Evolutionary conservation across 306 rosid genomes (phyloP).

Genomic region (Quillaja saponaria): DNA sequence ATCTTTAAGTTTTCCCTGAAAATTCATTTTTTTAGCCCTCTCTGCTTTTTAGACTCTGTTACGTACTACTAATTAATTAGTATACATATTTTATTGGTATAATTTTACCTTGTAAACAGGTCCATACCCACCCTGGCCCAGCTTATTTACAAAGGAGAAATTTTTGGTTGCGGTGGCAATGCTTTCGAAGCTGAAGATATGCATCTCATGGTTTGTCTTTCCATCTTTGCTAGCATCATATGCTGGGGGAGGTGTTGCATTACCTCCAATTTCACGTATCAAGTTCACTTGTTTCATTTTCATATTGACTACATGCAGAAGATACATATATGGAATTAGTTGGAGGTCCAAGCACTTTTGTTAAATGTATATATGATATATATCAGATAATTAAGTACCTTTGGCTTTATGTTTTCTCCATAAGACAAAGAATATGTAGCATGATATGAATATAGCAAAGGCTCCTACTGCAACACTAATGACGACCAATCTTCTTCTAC

Average conservation of each 20-base stretch:
- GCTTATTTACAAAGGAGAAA: slow-evolving; percentile 4
- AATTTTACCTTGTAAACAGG: slow-evolving; percentile 23
- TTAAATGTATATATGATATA: neutral
- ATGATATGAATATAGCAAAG: neutral
- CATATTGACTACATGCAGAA: neutral
- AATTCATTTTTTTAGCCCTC: too few relatives aligned
- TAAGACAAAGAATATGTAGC: slow-evolving; percentile 4
- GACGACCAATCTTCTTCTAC: too few relatives aligned
- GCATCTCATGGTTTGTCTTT: too few relatives aligned
- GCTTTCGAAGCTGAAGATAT: slow-evolving; percentile 25
- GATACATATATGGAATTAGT: too few relatives aligned
- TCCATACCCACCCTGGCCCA: slow-evolving; percentile 34
- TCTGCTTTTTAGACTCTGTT: too few relatives aligned
- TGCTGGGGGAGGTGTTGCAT: neutral
- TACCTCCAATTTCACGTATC: slow-evolving; percentile 30
- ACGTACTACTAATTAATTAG: too few relatives aligned
- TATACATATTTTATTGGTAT: too few relatives aligned
- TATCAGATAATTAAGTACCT: neutral
- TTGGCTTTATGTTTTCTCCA: slow-evolving; percentile 8
- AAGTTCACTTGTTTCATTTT: slow-evolving; percentile 19
- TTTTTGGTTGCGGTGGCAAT: slow-evolving; percentile 17
- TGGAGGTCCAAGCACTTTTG: too few relatives aligned
- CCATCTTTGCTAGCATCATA: neutral
- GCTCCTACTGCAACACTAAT: slow-evolving; percentile 8
- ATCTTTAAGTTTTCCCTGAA: too few relatives aligned